Evolutionary conservation across 2,329 filamentous ascomycete genomes (phyloP), one percentile per base, ranked within the genome.

Genomic region (Penicillium vulpinum): DNA sequence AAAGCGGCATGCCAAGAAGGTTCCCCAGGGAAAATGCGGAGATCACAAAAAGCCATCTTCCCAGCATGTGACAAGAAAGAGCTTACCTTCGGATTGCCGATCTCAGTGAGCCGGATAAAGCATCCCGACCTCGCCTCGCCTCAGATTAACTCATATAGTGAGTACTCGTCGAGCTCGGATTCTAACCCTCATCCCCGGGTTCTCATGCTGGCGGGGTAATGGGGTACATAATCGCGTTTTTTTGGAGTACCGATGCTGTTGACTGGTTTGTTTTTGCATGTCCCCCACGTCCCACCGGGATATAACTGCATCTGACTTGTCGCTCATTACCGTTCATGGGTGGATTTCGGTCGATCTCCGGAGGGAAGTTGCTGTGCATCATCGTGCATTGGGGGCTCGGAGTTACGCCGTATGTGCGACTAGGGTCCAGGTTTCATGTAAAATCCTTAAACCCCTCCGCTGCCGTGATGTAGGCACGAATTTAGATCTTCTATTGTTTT

Each of bases 301-400:
- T 59, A 57, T 60, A 45, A 56, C 58, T 40, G 41, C 5, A 43
- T 61, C 33, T 29, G 55, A 47, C 6, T 22, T 48, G 36, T 46
- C 35, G 44, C 52, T 56, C 52, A 40, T 51, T 58, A 22, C 59
- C 58, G 33, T 58, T 51, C 47, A 26, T 48, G 52, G 59, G 24
- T 36, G 36, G 47, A 29, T 40, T 26, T 55, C 43, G 55, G 63
- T 51, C 56, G 59, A 62, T 65, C 60, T 44, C 52, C 63, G 62
- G 60, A 57, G 55, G 43, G 51, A 59, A 59, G 16, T 52, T 60
- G 51, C 54, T 45, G 52, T 43, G 18, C 47, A 31, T 33, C 24
- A n/a, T 26, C 26, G 31, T 16, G 18, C 31, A 35, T 39, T 28
- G 54, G 41, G 29, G 21, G 31, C 24, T 60, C 54, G 63, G 60